Base-by-base conservation (phyloP, 768 basidiomycete genomes). In the Lactarius hengduanensis region DNA sequence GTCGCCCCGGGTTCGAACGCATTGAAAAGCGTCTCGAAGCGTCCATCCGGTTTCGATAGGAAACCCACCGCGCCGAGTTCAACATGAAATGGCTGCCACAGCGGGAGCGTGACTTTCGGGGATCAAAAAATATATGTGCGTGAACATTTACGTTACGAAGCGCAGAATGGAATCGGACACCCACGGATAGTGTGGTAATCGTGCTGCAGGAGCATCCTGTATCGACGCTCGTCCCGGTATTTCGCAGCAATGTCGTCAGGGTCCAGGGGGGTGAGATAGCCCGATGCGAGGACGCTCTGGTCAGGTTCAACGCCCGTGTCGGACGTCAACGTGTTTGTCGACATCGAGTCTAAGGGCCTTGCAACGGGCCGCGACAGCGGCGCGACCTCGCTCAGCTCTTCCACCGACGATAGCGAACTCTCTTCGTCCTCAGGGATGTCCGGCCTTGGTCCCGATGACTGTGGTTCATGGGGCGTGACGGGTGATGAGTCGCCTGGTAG, bases 21-120 rank as follows among this genome's bases (percentile, higher is more conserved):
- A 74, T 92, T 90, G 76, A 92, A 86, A 8, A 93, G 78, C 9
- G 85, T 87, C 64, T 90, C 76, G 69, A 94, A 94, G 55, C 78
- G 76, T 3, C 91, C 92, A n/a, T 76, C 75, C 0, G 87, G 83
- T 70, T 87, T 89, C 40, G 79, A 80, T 30, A 92, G 76, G 73
- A 89, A 94, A 3, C 92, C 92, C 10, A 94, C 87, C 3, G 87
- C 85, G 8, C 92, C 92, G 2, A 92, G 76, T 15, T 80, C 74
- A 0, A 93, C 83, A 6, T 71, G 80, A 4, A 82, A 77, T 2
- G 92, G 92, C 5, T 78, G 80, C 91, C 91, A 94, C 7, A 92
- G 76, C 8, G 91, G 88, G 26, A 78, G 71, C 10, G 73, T 76
- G 20, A 78, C 77, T 78, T 22, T 47, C 26, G 8, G 47, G 22